A percentile compares a stretch with the other conserved stretches of the same genome.
These are phyloP conservation scores for Ambrosia artemisiifolia DNA, from an alignment of 129 eudicot species.

Conservation along the genomic window DNA sequence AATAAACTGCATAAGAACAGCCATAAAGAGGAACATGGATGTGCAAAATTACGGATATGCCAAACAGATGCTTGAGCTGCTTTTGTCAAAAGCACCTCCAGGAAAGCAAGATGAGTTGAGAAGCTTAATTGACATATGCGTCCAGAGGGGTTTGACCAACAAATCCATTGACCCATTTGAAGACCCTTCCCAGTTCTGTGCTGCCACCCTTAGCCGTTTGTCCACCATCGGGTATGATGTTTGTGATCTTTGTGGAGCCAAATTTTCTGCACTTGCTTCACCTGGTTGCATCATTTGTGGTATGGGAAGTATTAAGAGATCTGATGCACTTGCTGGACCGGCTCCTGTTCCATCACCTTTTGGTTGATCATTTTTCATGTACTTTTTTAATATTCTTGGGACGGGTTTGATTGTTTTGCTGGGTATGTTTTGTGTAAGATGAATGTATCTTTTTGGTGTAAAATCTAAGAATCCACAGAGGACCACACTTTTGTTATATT, in stretches of 20 bases:
- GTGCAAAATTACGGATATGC: slow-evolving; percentile 90
- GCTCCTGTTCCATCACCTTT: slow-evolving; percentile 94
- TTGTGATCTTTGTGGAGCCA: slow-evolving; percentile 98
- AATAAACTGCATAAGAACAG: slow-evolving; percentile 89
- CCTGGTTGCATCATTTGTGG: slow-evolving; percentile 99
- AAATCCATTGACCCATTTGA: slow-evolving; percentile 93
- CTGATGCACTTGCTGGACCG: slow-evolving; percentile 86
- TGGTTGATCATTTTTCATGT: slow-evolving; percentile 48
- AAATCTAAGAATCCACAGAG: slow-evolving; percentile 2
- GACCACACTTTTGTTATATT: neutral
- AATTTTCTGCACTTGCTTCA: slow-evolving; percentile 84
- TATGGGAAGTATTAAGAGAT: slow-evolving; percentile 97
- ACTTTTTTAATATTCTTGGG: slow-evolving; percentile 5
- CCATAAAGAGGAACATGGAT: slow-evolving; percentile 92
- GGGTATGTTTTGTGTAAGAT: slow-evolving; percentile 24
- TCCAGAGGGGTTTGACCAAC: slow-evolving; percentile 86
- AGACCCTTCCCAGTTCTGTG: slow-evolving; percentile 98
- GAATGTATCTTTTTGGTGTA: slow-evolving; percentile 27
- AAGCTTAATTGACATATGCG: slow-evolving; percentile 84
- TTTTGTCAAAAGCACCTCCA: slow-evolving; percentile 88
- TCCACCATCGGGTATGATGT: slow-evolving; percentile 95
- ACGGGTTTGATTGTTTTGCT: neutral
- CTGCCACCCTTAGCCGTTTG: slow-evolving; percentile 94
- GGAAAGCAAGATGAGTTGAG: slow-evolving; percentile 93
- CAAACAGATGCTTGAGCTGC: slow-evolving; percentile 90